phyloP scores from a whole-genome alignment of 2,329 filamentous ascomycete genomes.

The Phyllosticta ampelicida region DNA sequence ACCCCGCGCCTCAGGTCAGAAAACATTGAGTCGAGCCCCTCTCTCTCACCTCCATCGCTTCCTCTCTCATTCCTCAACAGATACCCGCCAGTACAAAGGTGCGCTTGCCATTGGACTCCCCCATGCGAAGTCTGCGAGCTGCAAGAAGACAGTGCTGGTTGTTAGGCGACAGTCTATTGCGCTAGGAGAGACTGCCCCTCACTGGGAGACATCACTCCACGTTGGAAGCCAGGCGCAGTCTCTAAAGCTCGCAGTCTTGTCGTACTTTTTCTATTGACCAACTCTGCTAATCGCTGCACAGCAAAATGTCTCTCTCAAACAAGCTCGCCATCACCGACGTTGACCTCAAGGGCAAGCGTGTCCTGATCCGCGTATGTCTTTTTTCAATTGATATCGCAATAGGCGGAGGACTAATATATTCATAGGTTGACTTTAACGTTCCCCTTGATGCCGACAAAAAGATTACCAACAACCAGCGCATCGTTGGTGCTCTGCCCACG shows the following conservation, averaged over 20 bases:
- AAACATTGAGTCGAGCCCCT: constrained; percentile 8
- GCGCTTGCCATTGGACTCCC: not conserved
- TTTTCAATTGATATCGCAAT: not conserved
- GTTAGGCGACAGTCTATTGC: not conserved
- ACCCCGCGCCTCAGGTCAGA: constrained; percentile 6
- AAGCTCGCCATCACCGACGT: constrained; percentile 96
- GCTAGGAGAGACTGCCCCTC: constrained; percentile 1
- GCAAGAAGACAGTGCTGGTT: not conserved
- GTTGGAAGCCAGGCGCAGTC: not conserved
- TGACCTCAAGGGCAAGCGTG: constrained; percentile 95
- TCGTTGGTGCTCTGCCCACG: constrained; percentile 86
- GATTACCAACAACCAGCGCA: constrained; percentile 97
- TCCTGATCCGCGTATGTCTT: constrained; percentile 79
- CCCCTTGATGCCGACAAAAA: constrained; percentile 88
- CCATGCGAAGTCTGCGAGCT: not conserved
- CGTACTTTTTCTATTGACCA: not conserved
- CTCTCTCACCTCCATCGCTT: not conserved
- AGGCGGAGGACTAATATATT: not conserved
- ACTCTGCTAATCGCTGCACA: not conserved
- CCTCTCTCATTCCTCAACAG: constrained; percentile 1
- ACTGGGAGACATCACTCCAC: not conserved
- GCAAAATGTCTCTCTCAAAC: constrained; percentile 85
- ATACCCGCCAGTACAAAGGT: not conserved
- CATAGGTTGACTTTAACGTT: constrained; percentile 97
- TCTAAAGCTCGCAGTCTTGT: not conserved